These are phyloP conservation scores for Blastocystis sp. DNA, from an alignment of 352 stramenopile genomes.

Conservation along the genomic window DNA sequence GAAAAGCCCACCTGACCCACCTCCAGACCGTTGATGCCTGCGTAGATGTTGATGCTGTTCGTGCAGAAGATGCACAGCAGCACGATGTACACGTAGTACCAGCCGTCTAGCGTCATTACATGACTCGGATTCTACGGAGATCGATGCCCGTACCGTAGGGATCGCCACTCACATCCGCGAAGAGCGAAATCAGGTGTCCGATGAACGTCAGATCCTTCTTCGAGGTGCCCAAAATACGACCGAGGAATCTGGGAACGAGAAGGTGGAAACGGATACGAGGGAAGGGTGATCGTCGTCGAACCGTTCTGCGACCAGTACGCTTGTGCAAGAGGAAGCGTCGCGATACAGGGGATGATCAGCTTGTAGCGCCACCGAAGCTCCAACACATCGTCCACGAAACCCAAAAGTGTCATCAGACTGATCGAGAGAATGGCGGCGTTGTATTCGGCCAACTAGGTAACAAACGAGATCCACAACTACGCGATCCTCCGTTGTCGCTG, in stretches of 20 bases:
- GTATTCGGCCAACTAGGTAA: slow-evolving; percentile 62
- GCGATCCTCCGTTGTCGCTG: not conserved
- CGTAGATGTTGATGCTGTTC: slow-evolving; percentile 99
- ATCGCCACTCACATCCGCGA: not conserved
- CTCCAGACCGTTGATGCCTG: slow-evolving; percentile 94
- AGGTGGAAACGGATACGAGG: not conserved
- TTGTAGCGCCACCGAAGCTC: slow-evolving; percentile 90
- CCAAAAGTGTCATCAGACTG: slow-evolving; percentile 79
- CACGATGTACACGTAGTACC: slow-evolving; percentile 95
- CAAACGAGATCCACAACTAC: not conserved
- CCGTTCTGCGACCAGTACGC: not conserved
- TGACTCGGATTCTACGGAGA: slow-evolving; percentile 61
- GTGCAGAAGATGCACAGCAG: slow-evolving; percentile 97
- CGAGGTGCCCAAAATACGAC: not conserved
- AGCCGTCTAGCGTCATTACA: slow-evolving; percentile 78
- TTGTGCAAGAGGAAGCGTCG: slow-evolving; percentile 78
- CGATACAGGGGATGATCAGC: slow-evolving; percentile 84
- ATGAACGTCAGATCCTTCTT: not conserved
- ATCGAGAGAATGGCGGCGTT: slow-evolving; percentile 66
- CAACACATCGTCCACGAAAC: slow-evolving; percentile 83
- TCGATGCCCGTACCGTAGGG: slow-evolving; percentile 25
- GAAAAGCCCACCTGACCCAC: slow-evolving; percentile 75
- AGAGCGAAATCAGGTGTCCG: not conserved
- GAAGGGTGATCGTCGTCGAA: slow-evolving; percentile 6
- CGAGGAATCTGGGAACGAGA: not conserved